Base-by-base conservation (phyloP, 768 basidiomycete genomes). In the Lentinula edodes region DNA sequence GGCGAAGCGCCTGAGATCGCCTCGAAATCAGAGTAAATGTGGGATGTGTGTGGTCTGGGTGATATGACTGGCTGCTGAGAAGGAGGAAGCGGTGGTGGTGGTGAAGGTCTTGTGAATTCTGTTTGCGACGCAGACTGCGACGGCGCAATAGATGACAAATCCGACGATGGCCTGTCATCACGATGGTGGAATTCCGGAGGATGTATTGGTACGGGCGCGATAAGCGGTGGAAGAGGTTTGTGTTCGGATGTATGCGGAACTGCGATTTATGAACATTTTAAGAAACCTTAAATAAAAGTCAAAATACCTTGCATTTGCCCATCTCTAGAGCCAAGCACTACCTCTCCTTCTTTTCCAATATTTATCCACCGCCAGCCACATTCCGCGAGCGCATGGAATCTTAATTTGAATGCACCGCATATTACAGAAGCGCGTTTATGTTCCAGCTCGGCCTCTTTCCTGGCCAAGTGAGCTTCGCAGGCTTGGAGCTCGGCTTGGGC, bases 401-500 rank as follows among this genome's bases (percentile, higher is more conserved):
- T 79, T 3, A 76, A 75, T 0, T 82, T 78, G 20, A 94, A 76
- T 0, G 90, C 90, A 46, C 85, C 81, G 6, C 80, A 75, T 12
- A 90, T 78, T 7, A 86, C 77, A n/a, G 74, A 74, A n/a, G 75
- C 70, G 0, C 90, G 78, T 52, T 80, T 74, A 0, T 68, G 67
- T 5, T 81, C 81, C 6, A 92, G 78, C 61, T 87, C 87, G 18
- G 74, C 79, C 68, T 94, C 90, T 69, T 90, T 90, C 32, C 74
- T 62, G 0, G 86, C 86, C 2, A 94, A 78, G 59, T 88, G 88
- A 0, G 82, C 76, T 68, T 94, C 91, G 70, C 92, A 94, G 8
- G 90, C 92, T 66, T 91, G 91, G 18, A 93, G 76, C 64, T 93
- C 89, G 0, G 86, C 76, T 65, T 93, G 91, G 0, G 91, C 90